phyloP scores from a whole-genome alignment of 768 basidiomycete species.

The Candolleomyces aberdarensis region DNA sequence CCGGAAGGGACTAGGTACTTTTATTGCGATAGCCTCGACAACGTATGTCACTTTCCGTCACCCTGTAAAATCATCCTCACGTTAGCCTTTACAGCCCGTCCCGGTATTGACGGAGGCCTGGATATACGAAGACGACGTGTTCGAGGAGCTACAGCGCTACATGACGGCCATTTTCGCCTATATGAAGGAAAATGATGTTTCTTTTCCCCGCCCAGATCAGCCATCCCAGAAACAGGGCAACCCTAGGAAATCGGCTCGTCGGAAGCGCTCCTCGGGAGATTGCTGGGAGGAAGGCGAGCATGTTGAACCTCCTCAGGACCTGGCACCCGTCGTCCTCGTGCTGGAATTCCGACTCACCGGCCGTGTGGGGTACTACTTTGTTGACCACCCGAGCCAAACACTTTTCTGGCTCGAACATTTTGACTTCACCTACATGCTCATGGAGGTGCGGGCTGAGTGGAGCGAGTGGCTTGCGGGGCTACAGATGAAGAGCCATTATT shows the following conservation, averaged over 20 bases:
- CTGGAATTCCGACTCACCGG: constrained; percentile 15
- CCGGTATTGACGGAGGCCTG: constrained; percentile 24
- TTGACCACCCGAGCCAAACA: constrained; percentile 38
- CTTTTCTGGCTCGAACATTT: constrained; percentile 54
- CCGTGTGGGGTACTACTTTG: constrained; percentile 46
- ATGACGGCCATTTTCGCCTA: constrained; percentile 13
- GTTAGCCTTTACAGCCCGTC: constrained; percentile 6
- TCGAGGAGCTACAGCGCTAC: constrained; percentile 11
- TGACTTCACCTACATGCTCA: constrained; percentile 26
- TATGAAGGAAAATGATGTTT: constrained; percentile 11
- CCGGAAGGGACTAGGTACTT: constrained; percentile 26
- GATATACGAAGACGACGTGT: constrained; percentile 13
- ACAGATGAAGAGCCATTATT: constrained; percentile 19
- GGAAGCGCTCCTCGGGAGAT: too few relatives aligned
- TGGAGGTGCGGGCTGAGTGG: constrained; percentile 16
- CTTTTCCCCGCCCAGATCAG: neutral
- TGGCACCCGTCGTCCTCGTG: constrained; percentile 7
- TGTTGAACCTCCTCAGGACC: neutral
- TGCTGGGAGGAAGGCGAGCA: too few relatives aligned
- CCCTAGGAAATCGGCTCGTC: neutral
- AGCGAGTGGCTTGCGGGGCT: constrained; percentile 15
- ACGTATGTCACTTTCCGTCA: neutral
- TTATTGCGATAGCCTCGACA: constrained; percentile 14
- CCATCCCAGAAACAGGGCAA: constrained; percentile 9
- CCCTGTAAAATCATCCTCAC: neutral